Evolutionary conservation across 1,284 basidiomycete species (phyloP), one percentile per base, ranked within the genome.

Genomic region (Puccinia horiana): DNA sequence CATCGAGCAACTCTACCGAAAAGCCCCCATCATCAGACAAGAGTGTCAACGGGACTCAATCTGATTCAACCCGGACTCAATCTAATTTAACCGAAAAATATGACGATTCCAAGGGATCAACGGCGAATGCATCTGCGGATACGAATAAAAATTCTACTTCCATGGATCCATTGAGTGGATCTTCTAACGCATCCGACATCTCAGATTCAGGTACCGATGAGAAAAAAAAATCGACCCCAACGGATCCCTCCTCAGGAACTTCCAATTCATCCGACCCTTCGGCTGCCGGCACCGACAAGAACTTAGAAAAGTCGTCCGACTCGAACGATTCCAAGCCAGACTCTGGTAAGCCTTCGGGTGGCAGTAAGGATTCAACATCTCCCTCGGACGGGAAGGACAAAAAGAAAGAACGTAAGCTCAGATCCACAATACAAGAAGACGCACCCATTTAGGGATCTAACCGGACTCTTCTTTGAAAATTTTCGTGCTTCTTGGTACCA

Each of bases 191-290:
- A 75, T 40, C 73, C 73, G 73, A 75, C 35, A 32, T 9, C 37
- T 75, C 73, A 56, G 52, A 75, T 42, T 58, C 73, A 69, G 65
- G 65, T 61, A 58, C 54, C 23, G 54, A 37, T 42, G 73, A 58
- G 37, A 58, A 75, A 61, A 58, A 40, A 73, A 35, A 35, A 2
- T 69, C 65, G n/a, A 20, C 65, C 65, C 42, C 65, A 69, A 69
- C 16, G n/a, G 65, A 69, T 69, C 20, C 65, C 16, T 47, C 65
- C 20, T 69, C 65, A 69, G 65, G 65, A 44, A 42, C n/a, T 47
- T 44, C 65, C 65, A 37, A 69, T 29, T 69, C 65, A 69, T 35
- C 65, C n/a, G 65, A 69, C 42, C 37, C n/a, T 47, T 69, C 65
- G 65, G 42, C 65, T 69, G n/a, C 65, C n/a, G 40, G 40, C 16